Conservation (phyloP, 352 stramenopile species). For the Labyrinthula sp. region DNA sequence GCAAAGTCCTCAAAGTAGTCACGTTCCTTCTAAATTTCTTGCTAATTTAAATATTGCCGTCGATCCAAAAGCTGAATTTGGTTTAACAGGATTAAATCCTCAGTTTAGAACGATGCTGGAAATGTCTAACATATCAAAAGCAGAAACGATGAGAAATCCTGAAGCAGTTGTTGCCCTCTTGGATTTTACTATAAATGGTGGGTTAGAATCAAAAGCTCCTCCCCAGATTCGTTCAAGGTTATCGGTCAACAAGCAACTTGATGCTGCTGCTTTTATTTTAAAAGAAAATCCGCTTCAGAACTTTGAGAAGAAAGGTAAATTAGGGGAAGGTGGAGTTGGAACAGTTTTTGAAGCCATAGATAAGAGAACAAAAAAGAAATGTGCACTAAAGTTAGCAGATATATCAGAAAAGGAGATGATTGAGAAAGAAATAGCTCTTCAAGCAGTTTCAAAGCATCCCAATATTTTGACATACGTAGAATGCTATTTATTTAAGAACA, state of each 20-base stretch:
- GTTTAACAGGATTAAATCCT: constrained; percentile 41
- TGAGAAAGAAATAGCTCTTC: constrained; percentile 45
- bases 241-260: too few species aligned
- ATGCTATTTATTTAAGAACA: constrained; percentile 35
- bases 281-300: constrained; percentile 35
- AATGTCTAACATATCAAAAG: constrained; percentile 44
- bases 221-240: too few species aligned
- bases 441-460: constrained; percentile 39
- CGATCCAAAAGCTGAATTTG: constrained; percentile 33
- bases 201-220: too few species aligned
- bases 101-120: constrained; percentile 42
- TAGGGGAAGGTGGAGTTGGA: constrained; percentile 43
- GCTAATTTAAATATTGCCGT: constrained; percentile 41
- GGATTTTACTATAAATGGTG: too few species aligned
- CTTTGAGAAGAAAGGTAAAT: constrained; percentile 34
- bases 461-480: constrained; percentile 43
- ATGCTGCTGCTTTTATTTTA: too few species aligned
- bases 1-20: too few species aligned
- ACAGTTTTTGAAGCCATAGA: constrained; percentile 40
- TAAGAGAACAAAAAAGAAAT: constrained; percentile 34
- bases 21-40: too few species aligned
- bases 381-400: constrained; percentile 40
- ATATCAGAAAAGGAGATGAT: constrained; percentile 38
- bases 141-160: constrained; percentile 43
- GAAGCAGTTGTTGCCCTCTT: constrained; percentile 43